Base-by-base conservation (phyloP, 495 filamentous ascomycete genomes). In the Penicillium odoratum region DNA sequence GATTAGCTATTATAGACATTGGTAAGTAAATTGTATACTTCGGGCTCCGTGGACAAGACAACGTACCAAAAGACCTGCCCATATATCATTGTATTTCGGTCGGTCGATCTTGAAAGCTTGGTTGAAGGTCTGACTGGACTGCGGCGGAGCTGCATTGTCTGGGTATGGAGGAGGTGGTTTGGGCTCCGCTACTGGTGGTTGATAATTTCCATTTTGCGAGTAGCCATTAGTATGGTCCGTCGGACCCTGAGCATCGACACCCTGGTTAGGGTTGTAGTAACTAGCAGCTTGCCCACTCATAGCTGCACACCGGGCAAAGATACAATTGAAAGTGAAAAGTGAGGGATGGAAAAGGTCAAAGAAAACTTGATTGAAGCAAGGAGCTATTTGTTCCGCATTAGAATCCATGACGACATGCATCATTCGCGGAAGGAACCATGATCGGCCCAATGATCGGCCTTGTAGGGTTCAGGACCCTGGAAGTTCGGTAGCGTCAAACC, bases 11-110 rank as follows among this genome's bases (percentile, higher is more conserved):
- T 50, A 49, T 34, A 33, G 31, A 58, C 15, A 10, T 57, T 53
- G 47, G 45, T 57, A 61, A 51, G 66, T 10, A 53, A 7, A 28
- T 8, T 9, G 10, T 15, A 26, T 30, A 26, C 29, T 7, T 10
- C 5, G 9, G 25, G 10, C n/a, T 13, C 26, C 13, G 38, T 28
- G 36, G 8, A 26, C 4, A 29, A 28, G 0, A 25, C 30, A 18
- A 77, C 78, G 13, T 69, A 89, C 84, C 63, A 96, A 72, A 48
- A 95, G 73, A 16, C 87, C 90, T 5, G 92, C 92, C 92, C 92
- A 96, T 6, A 91, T 52, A 64, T 97, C 93, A 63, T 97, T 89
- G 69, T 80, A 96, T 65, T 94, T 95, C 11, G 92, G 92, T 55
- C 85, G 85, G 54, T 90, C 82, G 38, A 97, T 66, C 69, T 84